Evolutionary conservation across 305 asterid species (phyloP), one percentile per base, ranked within the genome.

Genomic region (Nicotiana rustica): DNA sequence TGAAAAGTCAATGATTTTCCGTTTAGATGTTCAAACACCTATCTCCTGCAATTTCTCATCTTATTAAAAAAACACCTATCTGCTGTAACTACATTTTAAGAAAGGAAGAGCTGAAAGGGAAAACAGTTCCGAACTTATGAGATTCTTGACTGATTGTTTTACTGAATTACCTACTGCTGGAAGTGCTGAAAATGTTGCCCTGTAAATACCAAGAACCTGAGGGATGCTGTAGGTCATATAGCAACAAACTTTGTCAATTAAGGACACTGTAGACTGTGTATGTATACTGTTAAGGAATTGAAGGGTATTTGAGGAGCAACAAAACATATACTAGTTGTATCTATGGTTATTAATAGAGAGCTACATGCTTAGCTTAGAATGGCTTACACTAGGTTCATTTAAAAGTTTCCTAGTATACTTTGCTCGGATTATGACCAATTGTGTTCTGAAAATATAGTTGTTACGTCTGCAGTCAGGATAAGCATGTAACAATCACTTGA

Each of bases 111-210:
- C 60, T 4, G 49, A 70, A 70, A 41, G 78, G 19, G 36, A 70
- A 70, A 70, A 18, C 57, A 70, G 60, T 60, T 44, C 78, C 60
- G 6, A 70, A 5, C 25, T 25, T 25, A 25, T 25, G 25, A 25
- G 21, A 69, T 18, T 19, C 1, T 3, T 13, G 78, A 18, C 60
- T 0, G 36, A 41, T 49, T 44, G 36, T 41, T 44, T 38, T 0
- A 49, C 78, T 44, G 60, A 70, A 44, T 70, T 70, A 44, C 78
- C 36, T 70, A 19, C 78, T 19, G 5, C 13, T 19, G 18, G 57
- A 55, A 10, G 12, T 13, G 70, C 36, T 19, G 59, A 70, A 70
- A 17, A 69, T 36, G 44, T 69, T 13, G 0, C 76, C n/a, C 18
- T 13, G n/a, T 69, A 18, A 17, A 69, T 69, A 69, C 5, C 29